Percentiles rank a stretch among this genome's conserved stretches.
Conservation (phyloP, 2,329 filamentous ascomycete genomes). For the Aspergillus tanneri region DNA sequence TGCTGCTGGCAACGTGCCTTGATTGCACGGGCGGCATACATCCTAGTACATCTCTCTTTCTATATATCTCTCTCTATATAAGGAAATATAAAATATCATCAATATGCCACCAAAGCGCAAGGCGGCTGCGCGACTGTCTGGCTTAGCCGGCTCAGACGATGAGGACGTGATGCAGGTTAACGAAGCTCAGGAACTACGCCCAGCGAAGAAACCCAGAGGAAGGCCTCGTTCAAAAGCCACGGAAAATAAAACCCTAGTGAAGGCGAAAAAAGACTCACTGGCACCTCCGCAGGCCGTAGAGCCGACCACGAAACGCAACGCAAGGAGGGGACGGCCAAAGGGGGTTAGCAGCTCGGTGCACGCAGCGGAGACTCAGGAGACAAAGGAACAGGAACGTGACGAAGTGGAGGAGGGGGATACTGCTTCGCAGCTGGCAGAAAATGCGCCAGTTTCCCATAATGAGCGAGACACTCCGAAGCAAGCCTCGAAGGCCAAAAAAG, state of each 20-base stretch:
- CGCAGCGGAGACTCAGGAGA: conserved; percentile 22
- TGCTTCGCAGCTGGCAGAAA: conserved; percentile 27
- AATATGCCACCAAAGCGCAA: conserved; percentile 47
- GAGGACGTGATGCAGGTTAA: conserved; percentile 41
- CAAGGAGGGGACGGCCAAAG: conserved; percentile 34
- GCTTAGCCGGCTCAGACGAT: conserved; percentile 49
- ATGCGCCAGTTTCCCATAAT: conserved; percentile 25
- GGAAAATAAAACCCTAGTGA: conserved; percentile 31
- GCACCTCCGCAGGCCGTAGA: conserved; percentile 23
- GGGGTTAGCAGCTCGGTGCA: conserved; percentile 30
- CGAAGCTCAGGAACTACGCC: conserved; percentile 29
- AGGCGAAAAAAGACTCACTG: conserved; percentile 29
- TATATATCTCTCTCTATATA: neutral
- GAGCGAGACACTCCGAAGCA: conserved; percentile 24
- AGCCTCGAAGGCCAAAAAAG: conserved; percentile 18
- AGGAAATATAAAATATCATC: neutral
- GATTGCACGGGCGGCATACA: neutral
- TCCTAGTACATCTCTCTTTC: neutral
- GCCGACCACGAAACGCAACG: conserved; percentile 18
- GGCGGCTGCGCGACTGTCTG: conserved; percentile 44
- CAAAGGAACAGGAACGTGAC: conserved; percentile 43
- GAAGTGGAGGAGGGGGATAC: conserved; percentile 30
- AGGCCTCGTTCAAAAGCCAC: conserved; percentile 46
- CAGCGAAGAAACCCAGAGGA: conserved; percentile 39
- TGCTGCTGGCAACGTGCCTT: neutral